These are phyloP conservation scores for Colletotrichum cuscutae DNA, from an alignment of 2,329 filamentous ascomycete genomes.

Conservation along the genomic window DNA sequence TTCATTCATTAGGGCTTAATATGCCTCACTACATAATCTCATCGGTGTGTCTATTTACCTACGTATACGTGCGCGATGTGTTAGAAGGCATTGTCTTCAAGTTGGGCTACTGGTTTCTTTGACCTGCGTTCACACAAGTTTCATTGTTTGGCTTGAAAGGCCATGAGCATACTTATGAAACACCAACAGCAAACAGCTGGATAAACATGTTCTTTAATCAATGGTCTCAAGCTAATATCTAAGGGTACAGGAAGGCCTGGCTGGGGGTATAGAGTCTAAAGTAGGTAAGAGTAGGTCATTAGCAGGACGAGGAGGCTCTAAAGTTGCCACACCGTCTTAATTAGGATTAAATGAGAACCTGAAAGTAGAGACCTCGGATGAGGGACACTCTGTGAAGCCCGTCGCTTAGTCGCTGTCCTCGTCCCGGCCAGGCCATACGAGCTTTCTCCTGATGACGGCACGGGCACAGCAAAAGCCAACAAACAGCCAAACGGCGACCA, in stretches of 20 bases:
- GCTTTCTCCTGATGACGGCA: constrained; percentile 55
- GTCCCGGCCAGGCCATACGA: constrained; percentile 52
- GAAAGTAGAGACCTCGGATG: fast-evolving
- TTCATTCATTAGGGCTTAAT: background rate
- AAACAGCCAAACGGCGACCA: constrained; percentile 61
- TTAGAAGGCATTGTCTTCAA: too few species aligned
- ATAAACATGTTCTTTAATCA: background rate
- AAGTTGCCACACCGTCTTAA: background rate
- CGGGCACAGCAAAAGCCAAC: constrained; percentile 53
- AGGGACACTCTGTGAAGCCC: too few species aligned
- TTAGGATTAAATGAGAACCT: background rate
- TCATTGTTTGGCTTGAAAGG: background rate
- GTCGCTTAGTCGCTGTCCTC: constrained; percentile 36
- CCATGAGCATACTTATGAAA: background rate
- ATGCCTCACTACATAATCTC: too few species aligned
- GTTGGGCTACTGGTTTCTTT: too few species aligned
- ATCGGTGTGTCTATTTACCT: too few species aligned
- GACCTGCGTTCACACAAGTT: too few species aligned
- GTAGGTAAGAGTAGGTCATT: background rate
- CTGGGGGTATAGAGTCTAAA: background rate
- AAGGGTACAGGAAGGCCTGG: background rate
- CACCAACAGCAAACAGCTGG: background rate
- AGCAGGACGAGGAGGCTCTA: background rate
- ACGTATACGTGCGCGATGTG: too few species aligned
- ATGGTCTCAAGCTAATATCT: background rate